Base-by-base conservation (phyloP, 129 eudicot species). In the Escallonia rubra region DNA sequence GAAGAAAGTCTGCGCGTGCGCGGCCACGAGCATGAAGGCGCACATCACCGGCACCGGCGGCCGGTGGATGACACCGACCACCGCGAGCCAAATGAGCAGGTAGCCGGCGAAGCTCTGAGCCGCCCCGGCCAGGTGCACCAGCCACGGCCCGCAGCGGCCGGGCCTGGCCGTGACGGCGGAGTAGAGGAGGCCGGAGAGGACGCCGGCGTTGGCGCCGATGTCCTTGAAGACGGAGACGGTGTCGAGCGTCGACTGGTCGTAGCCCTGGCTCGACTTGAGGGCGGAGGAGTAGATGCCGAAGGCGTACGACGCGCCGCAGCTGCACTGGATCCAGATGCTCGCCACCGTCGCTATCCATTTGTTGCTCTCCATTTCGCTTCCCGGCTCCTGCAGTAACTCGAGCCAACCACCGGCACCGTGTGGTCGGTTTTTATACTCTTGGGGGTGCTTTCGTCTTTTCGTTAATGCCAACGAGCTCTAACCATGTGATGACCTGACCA, bases 261-360 rank as follows among this genome's bases (percentile, higher is more conserved):
- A 93, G 4, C 50, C 69, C 67, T 93, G 99, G 63, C 77, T 67
- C 11, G 96, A 84, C 74, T 93, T 93, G 56, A 93, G 90, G 69
- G 70, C 48, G n/a, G 99, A 72, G 1, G 99, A 93, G 80, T 89
- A 93, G 65, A 93, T 89, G 16, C 90, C 89, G 78, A 89, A 93
- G 58, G 95, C 86, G 88, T 89, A 93, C 12, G 95, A 80, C 5
- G 95, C 82, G 42, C 99, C 99, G 80, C 87, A 78, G 82, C 71
- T 79, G 72, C 92, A 83, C 75, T 89, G 99, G 61, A 93, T 93
- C 95, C 92, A 89, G 63, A 93, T 93, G 79, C 99, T 93, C 7
- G 96, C 95, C 11, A 67, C 90, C 62, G 96, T 71, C 3, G 96
- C 86, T 10, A 82, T 44, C 96, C 95, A 91, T 71, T 79, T 88